Base-by-base conservation (phyloP, 192 early-diverging fungal genomes). In the Entophlyctis helioformis region DNA sequence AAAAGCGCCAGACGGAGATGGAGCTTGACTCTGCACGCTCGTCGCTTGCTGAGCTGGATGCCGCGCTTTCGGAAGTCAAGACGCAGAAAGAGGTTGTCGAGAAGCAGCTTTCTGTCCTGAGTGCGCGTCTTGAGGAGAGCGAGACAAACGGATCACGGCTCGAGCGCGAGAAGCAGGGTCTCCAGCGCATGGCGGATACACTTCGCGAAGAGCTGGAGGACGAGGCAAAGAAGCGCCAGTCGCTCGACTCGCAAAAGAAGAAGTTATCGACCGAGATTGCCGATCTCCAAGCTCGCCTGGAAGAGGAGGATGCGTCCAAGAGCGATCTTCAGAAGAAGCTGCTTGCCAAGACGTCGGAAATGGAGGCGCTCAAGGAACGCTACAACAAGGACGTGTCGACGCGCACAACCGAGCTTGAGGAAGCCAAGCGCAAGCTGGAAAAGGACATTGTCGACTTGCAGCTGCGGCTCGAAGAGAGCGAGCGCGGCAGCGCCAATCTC, bases 401-500 rank as follows among this genome's bases (percentile, higher is more conserved):
- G n/a, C 71, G 71, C 12, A 63, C 58, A 20, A 52, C 57, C 20
- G 74, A 76, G 63, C 62, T 69, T 12, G 78, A 83, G 20, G 74
- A 78, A 24, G 54, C 60, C 6, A 64, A 69, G 36, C 62, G 60
- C 42, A 65, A 67, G 47, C 56, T 71, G 1, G 65, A 76, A 28
- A 59, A 76, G 11, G 81, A 85, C 56, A 56, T 85, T 23, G 68
- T 72, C 24, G 86, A 87, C 9, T 34, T 85, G 55, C 70, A 71
- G 34, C 56, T 64, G 38, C 76, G 72, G 33, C 68, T 69, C 58
- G 72, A 79, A 25, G 81, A 82, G 33, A 48, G 76, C 18, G 74
- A 77, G 22, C 59, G 74, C 36, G 64, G 57, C 26, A 56, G 65
- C 32, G 54, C 63, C 20, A 78, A 70, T 24, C 51, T 83, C 22